These are phyloP conservation scores for Cyberlindnera mississippiensis DNA, from an alignment of 805 yeast species.

Conservation along the genomic window DNA sequence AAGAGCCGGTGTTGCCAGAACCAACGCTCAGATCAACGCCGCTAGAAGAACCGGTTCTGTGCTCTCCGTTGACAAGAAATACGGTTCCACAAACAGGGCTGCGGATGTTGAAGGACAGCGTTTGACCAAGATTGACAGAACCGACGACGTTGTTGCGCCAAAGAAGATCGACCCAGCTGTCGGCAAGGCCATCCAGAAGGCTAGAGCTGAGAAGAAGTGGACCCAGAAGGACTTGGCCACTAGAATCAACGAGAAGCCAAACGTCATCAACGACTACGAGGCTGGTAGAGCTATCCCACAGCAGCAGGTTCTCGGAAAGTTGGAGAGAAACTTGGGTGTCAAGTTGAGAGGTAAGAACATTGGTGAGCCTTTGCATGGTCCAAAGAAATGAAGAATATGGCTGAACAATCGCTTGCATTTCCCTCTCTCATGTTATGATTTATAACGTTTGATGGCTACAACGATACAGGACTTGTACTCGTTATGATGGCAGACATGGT, in stretches of 20 bases:
- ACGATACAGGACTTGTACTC: neutral
- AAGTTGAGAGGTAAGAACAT: conserved; percentile 94
- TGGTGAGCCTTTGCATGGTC: conserved; percentile 72
- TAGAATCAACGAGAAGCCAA: conserved; percentile 92
- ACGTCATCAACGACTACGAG: conserved; percentile 92
- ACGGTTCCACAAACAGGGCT: conserved; percentile 56
- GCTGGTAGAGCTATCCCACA: conserved; percentile 95
- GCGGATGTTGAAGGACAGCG: conserved; percentile 91
- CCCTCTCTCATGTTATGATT: neutral
- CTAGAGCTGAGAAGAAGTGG: conserved; percentile 80
- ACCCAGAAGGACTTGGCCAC: conserved; percentile 97
- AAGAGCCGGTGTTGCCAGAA: conserved; percentile 75
- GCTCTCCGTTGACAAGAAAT: conserved; percentile 90
- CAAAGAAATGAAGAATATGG: conserved; percentile 38
- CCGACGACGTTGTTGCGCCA: conserved; percentile 90
- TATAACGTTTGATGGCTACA: neutral
- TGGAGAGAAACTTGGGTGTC: conserved; percentile 91
- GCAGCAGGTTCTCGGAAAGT: conserved; percentile 88
- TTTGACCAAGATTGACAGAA: conserved; percentile 87
- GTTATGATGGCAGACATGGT: too few species aligned
- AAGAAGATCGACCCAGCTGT: conserved; percentile 81
- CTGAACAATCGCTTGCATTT: neutral
- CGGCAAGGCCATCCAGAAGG: conserved; percentile 82
- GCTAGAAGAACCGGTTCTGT: conserved; percentile 93
- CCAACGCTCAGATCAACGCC: conserved; percentile 76